phyloP scores from a whole-genome alignment of 805 yeast species.

The Suhomyces prunicola region DNA sequence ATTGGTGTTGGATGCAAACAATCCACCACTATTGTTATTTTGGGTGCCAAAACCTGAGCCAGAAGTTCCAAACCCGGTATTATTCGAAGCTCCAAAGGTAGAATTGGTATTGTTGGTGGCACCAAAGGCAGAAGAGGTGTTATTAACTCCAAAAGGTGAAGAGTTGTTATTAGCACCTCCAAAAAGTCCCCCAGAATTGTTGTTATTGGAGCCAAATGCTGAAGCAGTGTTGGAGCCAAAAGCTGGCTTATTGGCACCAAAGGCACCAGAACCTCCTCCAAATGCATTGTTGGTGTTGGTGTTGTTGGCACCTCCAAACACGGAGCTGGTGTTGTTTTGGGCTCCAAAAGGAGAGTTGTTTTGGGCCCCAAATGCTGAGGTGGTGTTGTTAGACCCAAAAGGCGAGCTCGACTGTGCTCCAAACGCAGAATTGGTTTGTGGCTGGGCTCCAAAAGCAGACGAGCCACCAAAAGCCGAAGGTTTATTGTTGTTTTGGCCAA shows the following conservation, averaged over 20 bases:
- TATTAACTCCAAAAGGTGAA: conserved; percentile 15
- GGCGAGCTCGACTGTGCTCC: conserved; percentile 27
- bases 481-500: conserved; percentile 14
- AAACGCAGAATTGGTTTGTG: conserved; percentile 21
- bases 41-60: conserved; percentile 13
- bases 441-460: conserved; percentile 18
- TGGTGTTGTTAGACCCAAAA: conserved; percentile 22
- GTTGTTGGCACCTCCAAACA: conserved; percentile 14
- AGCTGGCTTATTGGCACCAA: conserved; percentile 21
- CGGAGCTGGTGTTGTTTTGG: conserved; percentile 16
- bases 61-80: conserved; percentile 18
- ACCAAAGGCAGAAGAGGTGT: conserved; percentile 14
- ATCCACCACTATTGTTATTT: conserved; percentile 7
- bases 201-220: conserved; percentile 11
- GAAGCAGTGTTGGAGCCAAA: background rate
- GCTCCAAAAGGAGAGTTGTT: conserved; percentile 32
- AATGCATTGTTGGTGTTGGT: background rate
- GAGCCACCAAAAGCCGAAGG: conserved; percentile 40
- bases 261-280: conserved; percentile 17
- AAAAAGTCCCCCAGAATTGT: conserved; percentile 32
- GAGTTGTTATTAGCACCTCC: conserved; percentile 25
- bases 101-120: conserved; percentile 6
- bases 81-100: conserved; percentile 15
- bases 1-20: conserved; percentile 15
- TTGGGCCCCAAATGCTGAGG: conserved; percentile 42